Base-by-base conservation (phyloP, 2,329 filamentous ascomycete species). In the Dothidotthia symphoricarpi region DNA sequence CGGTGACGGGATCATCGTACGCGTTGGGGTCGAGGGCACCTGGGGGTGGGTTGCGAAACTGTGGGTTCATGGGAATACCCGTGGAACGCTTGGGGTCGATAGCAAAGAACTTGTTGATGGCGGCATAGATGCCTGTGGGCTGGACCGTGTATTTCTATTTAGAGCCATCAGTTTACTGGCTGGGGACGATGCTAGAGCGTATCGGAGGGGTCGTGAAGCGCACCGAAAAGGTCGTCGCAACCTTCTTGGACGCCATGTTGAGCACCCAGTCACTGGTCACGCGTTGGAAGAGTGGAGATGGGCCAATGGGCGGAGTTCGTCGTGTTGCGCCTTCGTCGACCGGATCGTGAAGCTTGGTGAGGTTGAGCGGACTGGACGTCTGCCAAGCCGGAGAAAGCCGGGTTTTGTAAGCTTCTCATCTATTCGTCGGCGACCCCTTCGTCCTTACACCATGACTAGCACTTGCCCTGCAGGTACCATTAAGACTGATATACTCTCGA, bases 61-160 rank as follows among this genome's bases (percentile, higher is more conserved):
- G 84, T 27, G 89, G 83, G 78, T 97, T 97, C 60, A 98, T 75
- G 31, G 93, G 93, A 14, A 98, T 75, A 69, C 93, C 93, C 60
- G 85, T 89, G 53, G 90, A 96, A 52, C 93, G 90, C 62, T 87
- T 82, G 24, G 89, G 80, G 68, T 95, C 91, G 61, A 98, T 74
- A 53, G 88, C 81, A 53, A 96, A 70, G 56, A 84, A 66, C 54
- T 82, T 81, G 67, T 90, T 89, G 67, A 98, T 73, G 39, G 74
- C 74, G 64, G 91, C 89, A 86, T 88, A 97, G 69, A 97, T 74
- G 27, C 93, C 93, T 26, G 77, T 81, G 34, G 91, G 93, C 66
- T 95, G 87, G 49, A 97, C 75, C 24, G 90, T 95, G 74, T 98
- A 91, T 86, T 97, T 97, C 91, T 98, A 39, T 32, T 36, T 8